These are phyloP conservation scores for Nakaseomyces glabratus DNA, from an alignment of 1,139 yeast species.

Conservation along the genomic window DNA sequence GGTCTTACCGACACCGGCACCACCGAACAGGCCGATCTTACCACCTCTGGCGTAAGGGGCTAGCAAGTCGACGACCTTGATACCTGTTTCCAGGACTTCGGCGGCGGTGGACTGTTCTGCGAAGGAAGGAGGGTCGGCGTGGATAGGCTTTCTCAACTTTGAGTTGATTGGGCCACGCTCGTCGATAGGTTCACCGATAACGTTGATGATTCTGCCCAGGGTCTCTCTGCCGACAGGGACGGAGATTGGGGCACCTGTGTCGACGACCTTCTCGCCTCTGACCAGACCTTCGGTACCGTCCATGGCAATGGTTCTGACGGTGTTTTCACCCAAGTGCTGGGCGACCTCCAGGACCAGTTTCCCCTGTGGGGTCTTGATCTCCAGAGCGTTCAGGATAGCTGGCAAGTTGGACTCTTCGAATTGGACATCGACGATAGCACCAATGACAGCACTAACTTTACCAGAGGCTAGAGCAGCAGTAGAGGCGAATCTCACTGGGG, in stretches of 20 bases:
- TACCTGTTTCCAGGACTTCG: slow-evolving; percentile 98
- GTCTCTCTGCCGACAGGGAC: slow-evolving; percentile 99
- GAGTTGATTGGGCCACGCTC: slow-evolving; percentile 98
- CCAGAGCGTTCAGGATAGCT: slow-evolving; percentile 93
- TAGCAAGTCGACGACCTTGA: slow-evolving; percentile 97
- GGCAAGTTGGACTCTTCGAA: slow-evolving; percentile 97
- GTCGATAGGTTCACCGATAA: slow-evolving; percentile 98
- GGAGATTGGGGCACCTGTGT: slow-evolving; percentile 97
- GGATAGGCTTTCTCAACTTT: slow-evolving; percentile 92
- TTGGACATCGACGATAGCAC: slow-evolving; percentile 99
- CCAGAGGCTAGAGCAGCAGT: slow-evolving; percentile 68
- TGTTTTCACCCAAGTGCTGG: slow-evolving; percentile 99
- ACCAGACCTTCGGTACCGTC: slow-evolving; percentile 99
- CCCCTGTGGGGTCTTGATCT: slow-evolving; percentile 58
- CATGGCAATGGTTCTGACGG: slow-evolving; percentile 99
- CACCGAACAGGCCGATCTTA: slow-evolving; percentile 99
- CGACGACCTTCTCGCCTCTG: slow-evolving; percentile 86
- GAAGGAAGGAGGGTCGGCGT: slow-evolving; percentile 94
- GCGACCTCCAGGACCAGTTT: slow-evolving; percentile 94
- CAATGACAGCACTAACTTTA: slow-evolving; percentile 96
- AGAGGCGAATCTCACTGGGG: slow-evolving; percentile 55
- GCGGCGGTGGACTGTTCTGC: slow-evolving; percentile 96
- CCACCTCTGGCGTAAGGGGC: slow-evolving; percentile 99
- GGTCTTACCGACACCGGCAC: slow-evolving; percentile 99
- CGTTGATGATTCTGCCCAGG: slow-evolving; percentile 97